Percentiles rank a stretch among this genome's conserved stretches.
These are phyloP conservation scores for Talaromyces piceae DNA, from an alignment of 2,329 filamentous ascomycete genomes.

Conservation along the genomic window DNA sequence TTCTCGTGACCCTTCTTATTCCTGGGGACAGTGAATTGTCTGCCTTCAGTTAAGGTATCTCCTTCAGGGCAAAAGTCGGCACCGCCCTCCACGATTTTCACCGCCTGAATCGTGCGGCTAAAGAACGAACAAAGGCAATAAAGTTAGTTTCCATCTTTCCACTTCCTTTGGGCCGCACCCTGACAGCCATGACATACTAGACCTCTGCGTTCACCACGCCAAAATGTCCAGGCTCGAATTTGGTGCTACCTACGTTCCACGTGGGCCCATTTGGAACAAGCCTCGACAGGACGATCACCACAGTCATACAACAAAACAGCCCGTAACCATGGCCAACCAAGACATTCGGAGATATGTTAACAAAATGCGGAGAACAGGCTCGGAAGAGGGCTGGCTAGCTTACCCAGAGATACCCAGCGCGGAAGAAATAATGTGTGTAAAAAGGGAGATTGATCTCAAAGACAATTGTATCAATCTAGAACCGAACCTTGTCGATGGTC, in stretches of 20 bases:
- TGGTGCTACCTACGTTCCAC: neutral
- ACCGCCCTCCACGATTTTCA: neutral
- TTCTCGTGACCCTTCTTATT: neutral
- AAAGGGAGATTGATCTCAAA: constrained; percentile 12
- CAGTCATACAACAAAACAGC: neutral
- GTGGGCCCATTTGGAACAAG: neutral
- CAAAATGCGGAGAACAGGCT: constrained; percentile 11
- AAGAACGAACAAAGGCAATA: neutral
- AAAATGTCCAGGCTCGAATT: neutral
- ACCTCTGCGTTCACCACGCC: neutral
- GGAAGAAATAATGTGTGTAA: constrained; percentile 29
- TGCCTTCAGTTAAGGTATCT: neutral
- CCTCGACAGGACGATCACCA: neutral
- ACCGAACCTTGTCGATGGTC: constrained; percentile 47
- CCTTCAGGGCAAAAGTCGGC: neutral
- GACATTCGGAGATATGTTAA: constrained; percentile 25
- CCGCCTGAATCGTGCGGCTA: neutral
- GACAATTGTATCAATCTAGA: constrained; percentile 33
- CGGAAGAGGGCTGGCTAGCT: constrained; percentile 23
- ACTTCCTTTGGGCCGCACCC: neutral
- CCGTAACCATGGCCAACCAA: constrained; percentile 16
- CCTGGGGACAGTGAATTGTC: neutral
- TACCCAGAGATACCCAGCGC: constrained; percentile 35
- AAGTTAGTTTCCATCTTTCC: neutral
- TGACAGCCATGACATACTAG: neutral